phyloP scores from a whole-genome alignment of 2,329 filamentous ascomycete genomes.

The Aureobasidium lini region DNA sequence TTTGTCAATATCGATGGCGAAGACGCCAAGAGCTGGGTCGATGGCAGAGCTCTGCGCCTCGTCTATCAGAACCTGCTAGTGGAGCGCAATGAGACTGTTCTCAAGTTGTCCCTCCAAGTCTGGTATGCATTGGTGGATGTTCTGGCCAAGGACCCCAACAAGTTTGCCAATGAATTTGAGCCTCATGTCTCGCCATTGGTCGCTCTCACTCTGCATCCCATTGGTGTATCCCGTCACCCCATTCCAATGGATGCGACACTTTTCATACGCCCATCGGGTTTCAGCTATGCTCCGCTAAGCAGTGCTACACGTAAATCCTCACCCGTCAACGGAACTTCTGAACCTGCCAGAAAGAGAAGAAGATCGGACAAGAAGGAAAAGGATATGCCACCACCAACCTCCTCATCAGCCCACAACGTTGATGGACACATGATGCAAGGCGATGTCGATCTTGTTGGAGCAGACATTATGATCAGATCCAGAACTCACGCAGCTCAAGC shows the following conservation, averaged over 20 bases:
- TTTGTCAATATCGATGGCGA: constrained; percentile 82
- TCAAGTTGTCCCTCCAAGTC: constrained; percentile 76
- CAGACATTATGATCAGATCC: constrained; percentile 80
- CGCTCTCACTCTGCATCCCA: constrained; percentile 77
- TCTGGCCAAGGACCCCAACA: constrained; percentile 52
- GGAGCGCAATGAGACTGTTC: constrained; percentile 76
- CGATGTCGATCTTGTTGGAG: constrained; percentile 87
- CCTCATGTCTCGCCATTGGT: constrained; percentile 74
- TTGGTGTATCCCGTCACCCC: constrained; percentile 83
- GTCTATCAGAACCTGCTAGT: constrained; percentile 94
- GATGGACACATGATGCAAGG: constrained; percentile 98
- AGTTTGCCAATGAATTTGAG: constrained; percentile 66
- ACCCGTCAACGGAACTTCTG: constrained; percentile 46
- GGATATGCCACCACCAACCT: constrained; percentile 43
- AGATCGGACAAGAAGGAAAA: constrained; percentile 76
- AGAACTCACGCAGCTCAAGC: constrained; percentile 81
- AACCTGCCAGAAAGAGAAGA: constrained; percentile 66
- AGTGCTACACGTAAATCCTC: constrained; percentile 33
- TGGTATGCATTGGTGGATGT: constrained; percentile 73
- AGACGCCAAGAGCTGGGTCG: constrained; percentile 80
- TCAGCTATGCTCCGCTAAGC: constrained; percentile 58
- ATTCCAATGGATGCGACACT: constrained; percentile 85
- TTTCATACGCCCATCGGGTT: constrained; percentile 89
- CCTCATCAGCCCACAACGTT: constrained; percentile 77
- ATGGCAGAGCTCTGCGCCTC: constrained; percentile 77